These are phyloP conservation scores for Uronychia binucleata DNA, from an alignment of 73 alveolate genomes.

Conservation along the genomic window DNA sequence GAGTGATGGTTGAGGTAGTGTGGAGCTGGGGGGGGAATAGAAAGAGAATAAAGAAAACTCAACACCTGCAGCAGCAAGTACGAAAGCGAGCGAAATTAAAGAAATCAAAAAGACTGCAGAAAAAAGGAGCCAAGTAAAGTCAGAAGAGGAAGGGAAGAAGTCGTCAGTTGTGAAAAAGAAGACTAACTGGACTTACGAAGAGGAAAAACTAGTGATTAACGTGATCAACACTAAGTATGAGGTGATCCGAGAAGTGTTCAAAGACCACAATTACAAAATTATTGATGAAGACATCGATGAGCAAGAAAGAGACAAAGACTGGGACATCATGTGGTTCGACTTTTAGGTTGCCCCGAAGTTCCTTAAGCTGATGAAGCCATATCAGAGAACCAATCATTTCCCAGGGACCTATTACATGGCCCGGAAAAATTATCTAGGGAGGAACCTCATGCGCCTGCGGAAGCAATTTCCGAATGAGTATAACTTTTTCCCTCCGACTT, in stretches of 20 bases:
- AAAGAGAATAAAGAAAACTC: too few species aligned
- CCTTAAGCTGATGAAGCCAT: slow-evolving; percentile 38
- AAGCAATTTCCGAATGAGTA: slow-evolving; percentile 41
- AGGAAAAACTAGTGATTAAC: not conserved
- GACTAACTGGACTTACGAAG: not conserved
- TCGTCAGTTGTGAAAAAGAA: not conserved
- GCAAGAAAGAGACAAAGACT: not conserved
- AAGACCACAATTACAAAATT: not conserved
- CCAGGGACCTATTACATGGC: slow-evolving; percentile 51
- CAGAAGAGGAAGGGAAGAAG: not conserved
- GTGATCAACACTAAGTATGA: slow-evolving; percentile 5
- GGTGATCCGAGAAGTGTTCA: slow-evolving; percentile 16
- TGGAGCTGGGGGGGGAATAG: too few species aligned
- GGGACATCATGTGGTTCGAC: slow-evolving; percentile 21
- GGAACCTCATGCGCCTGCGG: slow-evolving; percentile 29
- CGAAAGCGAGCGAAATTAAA: too few species aligned
- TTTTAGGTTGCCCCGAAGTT: not conserved
- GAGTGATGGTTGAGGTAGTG: too few species aligned
- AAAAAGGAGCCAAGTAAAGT: not conserved
- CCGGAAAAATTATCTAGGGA: slow-evolving; percentile 42
- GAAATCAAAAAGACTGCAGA: not conserved
- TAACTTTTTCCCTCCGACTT: slow-evolving; percentile 39
- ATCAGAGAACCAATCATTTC: slow-evolving; percentile 45
- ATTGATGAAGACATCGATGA: not conserved
- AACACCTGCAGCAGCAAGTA: too few species aligned